Conservation (phyloP, 2,329 filamentous ascomycete species). For the Fusarium keratoplasticum region DNA sequence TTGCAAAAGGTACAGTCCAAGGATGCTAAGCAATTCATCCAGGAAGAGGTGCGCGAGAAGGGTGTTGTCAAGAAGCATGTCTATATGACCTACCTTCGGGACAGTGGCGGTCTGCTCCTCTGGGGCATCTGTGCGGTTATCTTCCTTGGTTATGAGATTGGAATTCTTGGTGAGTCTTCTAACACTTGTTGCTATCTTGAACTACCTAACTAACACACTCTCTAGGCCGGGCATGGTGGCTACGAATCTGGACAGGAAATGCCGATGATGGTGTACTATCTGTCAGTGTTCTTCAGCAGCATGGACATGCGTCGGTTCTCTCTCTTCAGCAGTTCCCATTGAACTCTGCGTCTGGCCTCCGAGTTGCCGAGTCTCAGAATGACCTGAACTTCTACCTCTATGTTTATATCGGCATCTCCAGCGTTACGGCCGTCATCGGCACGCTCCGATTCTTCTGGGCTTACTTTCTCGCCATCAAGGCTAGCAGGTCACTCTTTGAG, state of each 20-base stretch:
- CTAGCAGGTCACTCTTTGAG: constrained; percentile 76
- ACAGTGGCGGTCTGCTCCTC: constrained; percentile 71
- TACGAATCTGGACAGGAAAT: constrained; percentile 70
- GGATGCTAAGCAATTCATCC: constrained; percentile 76
- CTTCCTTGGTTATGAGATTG: constrained; percentile 65
- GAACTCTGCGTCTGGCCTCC: constrained; percentile 51
- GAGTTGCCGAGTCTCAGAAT: constrained; percentile 46
- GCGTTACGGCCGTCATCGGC: constrained; percentile 69
- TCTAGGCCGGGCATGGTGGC: constrained; percentile 70
- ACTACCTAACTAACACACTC: constrained; percentile 6
- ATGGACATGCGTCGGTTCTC: constrained; percentile 58
- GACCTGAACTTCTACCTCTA: constrained; percentile 73
- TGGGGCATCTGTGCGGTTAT: constrained; percentile 67
- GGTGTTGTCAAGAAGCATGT: constrained; percentile 75
- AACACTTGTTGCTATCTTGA: neutral
- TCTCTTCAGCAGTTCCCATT: constrained; percentile 60
- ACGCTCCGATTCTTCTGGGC: constrained; percentile 73
- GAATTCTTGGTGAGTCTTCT: constrained; percentile 61
- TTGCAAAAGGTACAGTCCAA: constrained; percentile 64
- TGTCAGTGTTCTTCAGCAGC: constrained; percentile 46
- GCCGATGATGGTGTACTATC: constrained; percentile 23
- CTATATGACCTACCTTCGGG: constrained; percentile 75
- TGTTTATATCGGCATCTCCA: constrained; percentile 77
- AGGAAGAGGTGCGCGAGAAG: constrained; percentile 78
- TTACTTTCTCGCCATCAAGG: constrained; percentile 73